Conservation (phyloP, 768 basidiomycete genomes). For the Solioccasus polychromus region DNA sequence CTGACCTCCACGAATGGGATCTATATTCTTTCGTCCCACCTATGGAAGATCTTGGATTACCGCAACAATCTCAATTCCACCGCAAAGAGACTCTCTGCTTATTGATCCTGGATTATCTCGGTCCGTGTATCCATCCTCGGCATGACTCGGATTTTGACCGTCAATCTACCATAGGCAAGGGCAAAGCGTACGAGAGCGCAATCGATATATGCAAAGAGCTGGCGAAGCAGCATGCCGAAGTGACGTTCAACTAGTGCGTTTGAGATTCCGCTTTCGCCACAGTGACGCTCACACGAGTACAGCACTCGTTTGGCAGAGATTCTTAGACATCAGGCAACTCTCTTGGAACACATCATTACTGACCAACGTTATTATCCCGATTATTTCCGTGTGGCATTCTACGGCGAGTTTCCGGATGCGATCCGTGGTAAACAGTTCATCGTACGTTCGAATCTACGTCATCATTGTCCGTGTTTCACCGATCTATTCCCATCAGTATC, state of each 20-base stretch:
- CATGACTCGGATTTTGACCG: conserved; percentile 3
- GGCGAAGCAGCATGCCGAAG: conserved; percentile 80
- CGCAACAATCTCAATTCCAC: conserved; percentile 91
- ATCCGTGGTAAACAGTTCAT: conserved; percentile 90
- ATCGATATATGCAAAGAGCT: conserved; percentile 93
- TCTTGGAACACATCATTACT: conserved; percentile 82
- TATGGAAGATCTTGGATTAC: conserved; percentile 86
- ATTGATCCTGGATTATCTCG: conserved; percentile 90
- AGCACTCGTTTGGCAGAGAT: conserved; percentile 84
- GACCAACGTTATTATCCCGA: conserved; percentile 86
- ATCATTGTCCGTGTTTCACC: not conserved
- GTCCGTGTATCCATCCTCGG: conserved; percentile 37
- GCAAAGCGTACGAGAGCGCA: conserved; percentile 96
- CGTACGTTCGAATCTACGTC: conserved; percentile 43
- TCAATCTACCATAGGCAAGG: conserved; percentile 59
- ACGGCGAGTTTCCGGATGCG: conserved; percentile 84
- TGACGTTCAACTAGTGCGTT: conserved; percentile 88
- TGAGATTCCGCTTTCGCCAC: not conserved
- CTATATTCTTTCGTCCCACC: conserved; percentile 75
- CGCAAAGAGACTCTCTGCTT: conserved; percentile 91
- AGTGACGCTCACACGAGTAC: conserved; percentile 8
- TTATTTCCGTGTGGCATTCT: conserved; percentile 93
- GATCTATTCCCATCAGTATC: conserved; percentile 53
- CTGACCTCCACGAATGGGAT: conserved; percentile 92
- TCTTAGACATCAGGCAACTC: conserved; percentile 79